These are phyloP conservation scores for Bondarzewia mesenterica DNA, from an alignment of 1,284 basidiomycete species.

Conservation along the genomic window DNA sequence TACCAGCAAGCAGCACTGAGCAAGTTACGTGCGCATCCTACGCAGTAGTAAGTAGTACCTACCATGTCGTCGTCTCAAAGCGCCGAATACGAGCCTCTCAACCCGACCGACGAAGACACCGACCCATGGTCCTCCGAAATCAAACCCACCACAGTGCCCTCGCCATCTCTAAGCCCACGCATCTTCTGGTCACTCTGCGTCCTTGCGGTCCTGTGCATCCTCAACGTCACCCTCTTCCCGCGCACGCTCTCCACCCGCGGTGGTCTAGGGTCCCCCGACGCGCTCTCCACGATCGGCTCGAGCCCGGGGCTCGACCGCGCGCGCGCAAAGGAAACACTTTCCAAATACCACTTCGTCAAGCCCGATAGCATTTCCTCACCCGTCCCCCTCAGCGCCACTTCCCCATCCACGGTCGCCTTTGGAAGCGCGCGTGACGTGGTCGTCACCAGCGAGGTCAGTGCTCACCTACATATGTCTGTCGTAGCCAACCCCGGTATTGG, in stretches of 20 bases:
- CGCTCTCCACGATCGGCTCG: background rate
- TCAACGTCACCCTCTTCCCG: constrained; percentile 1
- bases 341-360: background rate
- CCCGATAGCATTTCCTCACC: background rate
- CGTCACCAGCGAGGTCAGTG: background rate
- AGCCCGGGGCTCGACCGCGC: background rate
- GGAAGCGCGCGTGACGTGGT: background rate
- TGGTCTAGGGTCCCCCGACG: background rate
- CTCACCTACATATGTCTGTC: background rate
- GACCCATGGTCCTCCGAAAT: background rate
- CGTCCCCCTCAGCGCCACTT: no score
- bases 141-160: background rate
- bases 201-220: background rate
- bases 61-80: background rate
- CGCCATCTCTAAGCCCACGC: background rate
- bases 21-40: no score
- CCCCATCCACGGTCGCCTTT: background rate
- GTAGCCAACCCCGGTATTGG: background rate
- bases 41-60: no score
- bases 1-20: no score
- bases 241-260: background rate
- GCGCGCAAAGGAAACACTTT: background rate
- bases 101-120: background rate
- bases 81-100: constrained; percentile 1
- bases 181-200: background rate